Base-by-base conservation (phyloP, 2,329 filamentous ascomycete species). In the Coleophoma crateriformis region DNA sequence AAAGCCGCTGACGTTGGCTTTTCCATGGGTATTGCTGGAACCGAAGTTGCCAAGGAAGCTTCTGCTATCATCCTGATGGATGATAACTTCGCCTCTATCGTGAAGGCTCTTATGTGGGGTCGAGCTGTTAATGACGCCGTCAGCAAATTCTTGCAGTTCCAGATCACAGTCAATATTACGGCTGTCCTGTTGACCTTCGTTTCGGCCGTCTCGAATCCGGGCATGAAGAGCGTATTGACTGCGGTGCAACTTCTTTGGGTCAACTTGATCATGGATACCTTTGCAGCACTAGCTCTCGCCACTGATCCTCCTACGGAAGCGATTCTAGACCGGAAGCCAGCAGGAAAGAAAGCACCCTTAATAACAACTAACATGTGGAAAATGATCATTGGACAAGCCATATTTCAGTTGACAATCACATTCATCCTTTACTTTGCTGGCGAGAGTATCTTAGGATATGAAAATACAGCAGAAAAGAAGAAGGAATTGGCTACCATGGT, bases 151-250 rank as follows among this genome's bases (percentile, higher is more conserved):
- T 49, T 71, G 49, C 62, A 77, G 75, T 84, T 84, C 59, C 78
- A 82, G 71, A 79, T 88, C 57, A 88, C 84, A 1, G 83, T 86
- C 64, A 86, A 86, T 61, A 83, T 86, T 52, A 85, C 82, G 4
- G 82, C 82, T 2, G 82, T 85, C 14, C 63, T 84, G 19, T 73
- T 86, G 8, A 83, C 82, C 1, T 84, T 86, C 48, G 71, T 85
- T 54, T 81, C 82, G 2, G 79, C 83, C 3, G 77, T 86, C 43
- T 76, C 79, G 8, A 75, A 73, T 50, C 63, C 69, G 6, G 68
- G 77, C 11, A 76, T 78, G 67, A 66, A 75, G 41, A 79, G 82
- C 5, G 79, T 86, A 2, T 75, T 86, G 41, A 84, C 78, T 1
- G 81, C 84, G 1, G 81, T 85, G 0, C 83, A 86, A 57, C 73